Evolutionary conservation across 345 rosid species (phyloP), one percentile per base, ranked within the genome.

Genomic region (Eucalyptus cloeziana): DNA sequence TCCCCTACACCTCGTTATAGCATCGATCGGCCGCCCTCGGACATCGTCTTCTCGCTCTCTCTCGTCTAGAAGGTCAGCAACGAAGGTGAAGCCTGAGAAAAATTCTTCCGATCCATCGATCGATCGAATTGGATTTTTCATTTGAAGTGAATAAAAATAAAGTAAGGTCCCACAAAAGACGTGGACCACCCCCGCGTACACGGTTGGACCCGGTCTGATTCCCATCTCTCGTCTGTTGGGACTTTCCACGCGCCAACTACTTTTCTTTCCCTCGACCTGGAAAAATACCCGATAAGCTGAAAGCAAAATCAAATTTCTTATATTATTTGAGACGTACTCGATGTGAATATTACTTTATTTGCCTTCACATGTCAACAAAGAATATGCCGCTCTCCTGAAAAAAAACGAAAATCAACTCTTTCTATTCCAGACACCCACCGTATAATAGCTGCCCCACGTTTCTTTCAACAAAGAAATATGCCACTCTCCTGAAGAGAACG

Each of bases 161-260:
- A n/a, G 76, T 10, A n/a, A n/a, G 40, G 1, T 64, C 76, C 76
- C 2, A 64, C 76, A 7, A 64, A n/a, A n/a, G 76, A n/a, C 40
- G 21, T 33, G 4, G 76, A 64, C 76, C 62, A 4, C 5, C 62
- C 62, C 79, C 14, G 85, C 58, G 11, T 40, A 79, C 83, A 47
- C 88, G 88, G 44, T 64, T 62, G 43, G 88, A 87, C 83, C 49
- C 88, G 54, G 50, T 87, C 88, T 13, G 49, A 11, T 22, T 22
- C 13, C 49, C 31, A 6, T 10, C 17, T 21, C 83, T 19, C 13
- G 45, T 37, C 45, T 71, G 12, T 10, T 5, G 81, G 14, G 83
- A 71, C 83, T 71, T 37, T 76, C 83, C 25, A 21, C 83, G 83
- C 83, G 47, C 83, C 83, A 21, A 10, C 27, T 76, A 40, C 83